Percentiles rank a stretch among this genome's conserved stretches.
These are phyloP conservation scores for Ustilago vetiveriae DNA, from an alignment of 1,284 basidiomycete genomes.

Conservation along the genomic window DNA sequence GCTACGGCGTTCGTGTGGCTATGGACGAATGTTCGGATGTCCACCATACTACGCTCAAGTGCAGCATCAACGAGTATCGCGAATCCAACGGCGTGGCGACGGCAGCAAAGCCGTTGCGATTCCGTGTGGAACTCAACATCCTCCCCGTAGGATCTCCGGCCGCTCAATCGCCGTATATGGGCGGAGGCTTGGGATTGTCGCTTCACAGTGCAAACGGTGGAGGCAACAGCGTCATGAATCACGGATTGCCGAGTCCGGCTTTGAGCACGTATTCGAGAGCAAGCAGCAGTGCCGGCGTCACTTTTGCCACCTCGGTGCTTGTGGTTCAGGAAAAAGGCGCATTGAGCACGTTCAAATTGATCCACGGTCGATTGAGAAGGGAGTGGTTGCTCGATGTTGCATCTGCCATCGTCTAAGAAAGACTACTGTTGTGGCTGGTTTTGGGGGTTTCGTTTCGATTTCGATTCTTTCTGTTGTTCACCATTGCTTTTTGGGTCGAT, in stretches of 20 bases:
- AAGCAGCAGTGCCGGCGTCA: conserved; percentile 21
- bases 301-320: conserved; percentile 72
- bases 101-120: conserved; percentile 58
- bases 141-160: conserved; percentile 50
- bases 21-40: conserved; percentile 71
- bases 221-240: conserved; percentile 10
- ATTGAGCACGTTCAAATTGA: conserved; percentile 78
- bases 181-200: conserved; percentile 27
- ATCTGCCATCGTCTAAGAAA: conserved; percentile 23
- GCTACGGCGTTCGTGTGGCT: conserved; percentile 75
- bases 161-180: conserved; percentile 31
- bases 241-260: conserved; percentile 40
- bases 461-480: too few species aligned
- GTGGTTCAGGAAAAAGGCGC: conserved; percentile 89
- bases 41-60: conserved; percentile 56
- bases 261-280: conserved; percentile 37
- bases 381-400: conserved; percentile 72
- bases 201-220: conserved; percentile 17
- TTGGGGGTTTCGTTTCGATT: too few species aligned
- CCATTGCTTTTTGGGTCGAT: too few species aligned
- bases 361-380: conserved; percentile 77
- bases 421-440: too few species aligned
- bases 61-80: conserved; percentile 51
- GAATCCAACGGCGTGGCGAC: conserved; percentile 42
- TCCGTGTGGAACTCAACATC: conserved; percentile 64